Percentiles rank a stretch among this genome's conserved stretches.
Conservation (phyloP, 202 grass and related monocot genomes). For the Panicum hallii region DNA sequence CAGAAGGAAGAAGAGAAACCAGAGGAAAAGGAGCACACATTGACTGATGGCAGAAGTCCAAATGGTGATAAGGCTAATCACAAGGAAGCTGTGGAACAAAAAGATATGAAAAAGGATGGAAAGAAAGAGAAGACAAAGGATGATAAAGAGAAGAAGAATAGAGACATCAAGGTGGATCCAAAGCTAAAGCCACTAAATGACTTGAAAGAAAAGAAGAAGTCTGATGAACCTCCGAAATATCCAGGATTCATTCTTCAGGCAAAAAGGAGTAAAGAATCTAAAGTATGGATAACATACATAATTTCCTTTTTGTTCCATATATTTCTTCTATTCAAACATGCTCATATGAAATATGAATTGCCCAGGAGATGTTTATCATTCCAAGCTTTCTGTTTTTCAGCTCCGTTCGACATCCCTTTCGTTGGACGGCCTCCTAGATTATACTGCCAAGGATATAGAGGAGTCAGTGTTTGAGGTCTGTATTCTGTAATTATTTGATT, state of each 20-base stretch:
- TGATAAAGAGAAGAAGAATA: conserved; percentile 67
- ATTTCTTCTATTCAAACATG: background rate
- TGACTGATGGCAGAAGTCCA: conserved; percentile 38
- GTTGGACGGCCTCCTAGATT: conserved; percentile 90
- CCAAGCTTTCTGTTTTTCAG: conserved; percentile 50
- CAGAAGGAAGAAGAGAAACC: conserved; percentile 57
- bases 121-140: conserved; percentile 64
- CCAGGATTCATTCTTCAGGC: conserved; percentile 90
- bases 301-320: conserved; percentile 16
- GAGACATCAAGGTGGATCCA: conserved; percentile 58
- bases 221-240: conserved; percentile 80
- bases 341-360: background rate
- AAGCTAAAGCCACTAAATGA: conserved; percentile 64
- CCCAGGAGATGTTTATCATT: conserved; percentile 4
- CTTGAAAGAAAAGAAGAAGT: conserved; percentile 68
- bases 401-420: conserved; percentile 82
- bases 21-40: conserved; percentile 40
- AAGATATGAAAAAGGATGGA: conserved; percentile 60
- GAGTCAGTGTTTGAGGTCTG: conserved; percentile 96
- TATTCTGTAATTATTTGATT: conserved; percentile 40
- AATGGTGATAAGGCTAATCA: conserved; percentile 45
- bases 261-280: conserved; percentile 77
- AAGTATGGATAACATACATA: conserved; percentile 60
- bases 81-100: conserved; percentile 52
- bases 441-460: conserved; percentile 89